phyloP scores from a whole-genome alignment of 305 asterid genomes.

The Plantago rigida region DNA sequence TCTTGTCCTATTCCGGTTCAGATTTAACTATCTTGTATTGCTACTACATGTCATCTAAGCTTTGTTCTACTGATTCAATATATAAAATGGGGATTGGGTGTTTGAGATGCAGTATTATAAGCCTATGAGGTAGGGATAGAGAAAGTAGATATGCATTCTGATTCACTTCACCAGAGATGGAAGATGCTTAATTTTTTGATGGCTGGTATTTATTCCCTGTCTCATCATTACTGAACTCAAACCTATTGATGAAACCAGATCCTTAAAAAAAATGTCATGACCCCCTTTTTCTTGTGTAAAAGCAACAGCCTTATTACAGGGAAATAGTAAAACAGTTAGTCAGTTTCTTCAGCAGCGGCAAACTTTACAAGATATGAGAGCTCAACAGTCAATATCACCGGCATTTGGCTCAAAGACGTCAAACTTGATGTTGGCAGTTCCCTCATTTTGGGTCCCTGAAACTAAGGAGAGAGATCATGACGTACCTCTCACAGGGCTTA shows the following conservation, averaged over 20 bases:
- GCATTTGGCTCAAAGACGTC: no score
- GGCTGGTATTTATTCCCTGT: no score
- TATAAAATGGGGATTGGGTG: not conserved
- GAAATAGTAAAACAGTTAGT: slow-evolving; percentile 17
- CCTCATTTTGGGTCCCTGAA: slow-evolving; percentile 30
- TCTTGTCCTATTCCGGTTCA: no score
- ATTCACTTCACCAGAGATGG: no score
- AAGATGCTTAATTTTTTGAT: no score
- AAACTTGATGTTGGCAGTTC: slow-evolving; percentile 9
- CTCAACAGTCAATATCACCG: slow-evolving; percentile 29
- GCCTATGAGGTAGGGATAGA: no score
- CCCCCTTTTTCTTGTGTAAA: slow-evolving; percentile 22
- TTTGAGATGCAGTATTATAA: no score
- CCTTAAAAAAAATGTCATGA: not conserved
- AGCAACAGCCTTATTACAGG: slow-evolving; percentile 41
- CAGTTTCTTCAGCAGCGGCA: slow-evolving; percentile 17
- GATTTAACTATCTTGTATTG: not conserved
- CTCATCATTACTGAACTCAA: not conserved
- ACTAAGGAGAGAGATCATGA: slow-evolving; percentile 61
- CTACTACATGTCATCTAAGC: not conserved
- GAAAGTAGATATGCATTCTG: no score
- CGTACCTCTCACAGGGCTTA: slow-evolving; percentile 38
- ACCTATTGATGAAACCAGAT: not conserved
- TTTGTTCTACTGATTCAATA: not conserved
- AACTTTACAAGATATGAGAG: slow-evolving; percentile 33